phyloP scores from a whole-genome alignment of 805 yeast species.

The Blastobotrys robertii region DNA sequence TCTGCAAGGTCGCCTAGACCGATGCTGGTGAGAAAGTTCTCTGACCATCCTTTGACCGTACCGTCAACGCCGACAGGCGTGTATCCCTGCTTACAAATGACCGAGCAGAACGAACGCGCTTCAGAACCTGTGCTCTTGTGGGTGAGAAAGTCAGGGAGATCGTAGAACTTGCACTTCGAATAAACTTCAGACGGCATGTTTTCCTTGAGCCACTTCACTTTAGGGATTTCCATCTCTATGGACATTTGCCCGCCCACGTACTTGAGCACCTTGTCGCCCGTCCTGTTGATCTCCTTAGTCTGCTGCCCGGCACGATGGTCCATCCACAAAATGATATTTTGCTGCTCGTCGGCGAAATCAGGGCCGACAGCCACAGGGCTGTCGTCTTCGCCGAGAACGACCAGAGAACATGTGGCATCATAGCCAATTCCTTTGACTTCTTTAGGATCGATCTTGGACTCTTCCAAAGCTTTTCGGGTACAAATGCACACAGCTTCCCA shows the following conservation, averaged over 20 bases:
- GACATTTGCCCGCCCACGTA: constrained; percentile 98
- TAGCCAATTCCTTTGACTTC: constrained; percentile 82
- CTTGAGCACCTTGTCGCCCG: constrained; percentile 68
- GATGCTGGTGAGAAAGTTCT: constrained; percentile 57
- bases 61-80: constrained; percentile 89
- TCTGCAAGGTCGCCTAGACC: constrained; percentile 70
- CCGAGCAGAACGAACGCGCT: constrained; percentile 80
- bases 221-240: constrained; percentile 96
- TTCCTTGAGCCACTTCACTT: constrained; percentile 91
- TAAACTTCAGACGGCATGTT: constrained; percentile 59
- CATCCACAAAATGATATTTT: constrained; percentile 94
- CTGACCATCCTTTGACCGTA: constrained; percentile 81
- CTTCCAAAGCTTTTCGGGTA: constrained; percentile 63
- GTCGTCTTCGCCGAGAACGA: constrained; percentile 62
- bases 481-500: constrained; percentile 80
- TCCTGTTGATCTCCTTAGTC: constrained; percentile 69
- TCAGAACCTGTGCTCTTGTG: constrained; percentile 84
- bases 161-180: constrained; percentile 67
- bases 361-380: constrained; percentile 88
- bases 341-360: constrained; percentile 58
- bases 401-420: constrained; percentile 95
- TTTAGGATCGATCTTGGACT: constrained; percentile 59
- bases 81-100: constrained; percentile 92
- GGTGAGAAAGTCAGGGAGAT: constrained; percentile 84
- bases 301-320: constrained; percentile 89